Evolutionary conservation across 441 rosid species (phyloP).

Genomic region (Euphorbia schlechtendalii): DNA sequence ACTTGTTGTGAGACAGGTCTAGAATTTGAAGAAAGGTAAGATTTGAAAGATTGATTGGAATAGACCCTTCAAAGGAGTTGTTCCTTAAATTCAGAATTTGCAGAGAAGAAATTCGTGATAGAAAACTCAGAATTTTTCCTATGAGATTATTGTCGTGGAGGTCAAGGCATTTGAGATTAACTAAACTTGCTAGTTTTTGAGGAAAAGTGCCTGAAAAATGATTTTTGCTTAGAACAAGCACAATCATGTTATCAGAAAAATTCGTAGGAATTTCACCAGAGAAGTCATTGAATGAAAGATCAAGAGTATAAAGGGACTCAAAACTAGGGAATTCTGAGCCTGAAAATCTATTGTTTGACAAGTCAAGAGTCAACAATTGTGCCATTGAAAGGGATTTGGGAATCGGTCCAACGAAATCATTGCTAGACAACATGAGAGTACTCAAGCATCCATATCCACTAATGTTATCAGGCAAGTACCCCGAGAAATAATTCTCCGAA

Average conservation of each 20-base stretch:
- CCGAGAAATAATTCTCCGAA: too few relatives aligned
- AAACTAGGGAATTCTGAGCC: constrained; percentile 26
- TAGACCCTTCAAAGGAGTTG: constrained; percentile 26
- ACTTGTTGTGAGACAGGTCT: constrained; percentile 30
- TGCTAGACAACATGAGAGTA: constrained; percentile 25
- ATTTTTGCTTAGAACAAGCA: constrained; percentile 24
- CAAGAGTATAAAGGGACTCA: background rate
- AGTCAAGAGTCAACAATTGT: constrained; percentile 11
- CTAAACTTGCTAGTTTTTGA: constrained; percentile 12
- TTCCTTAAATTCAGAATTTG: constrained; percentile 32
- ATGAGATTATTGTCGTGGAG: constrained; percentile 36
- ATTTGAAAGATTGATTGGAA: constrained; percentile 20
- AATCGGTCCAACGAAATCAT: constrained; percentile 30
- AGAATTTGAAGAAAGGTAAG: constrained; percentile 14
- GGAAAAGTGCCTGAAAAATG: constrained; percentile 28
- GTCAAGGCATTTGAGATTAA: constrained; percentile 28
- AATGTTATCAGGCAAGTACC: constrained; percentile 16
- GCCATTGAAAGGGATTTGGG: constrained; percentile 29
- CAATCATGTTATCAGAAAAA: constrained; percentile 7
- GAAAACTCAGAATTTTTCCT: constrained; percentile 24
- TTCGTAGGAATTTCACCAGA: constrained; percentile 29
- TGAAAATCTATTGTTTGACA: constrained; percentile 28
- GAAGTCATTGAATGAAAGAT: constrained; percentile 26
- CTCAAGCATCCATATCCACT: background rate
- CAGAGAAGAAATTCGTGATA: constrained; percentile 24